These are phyloP conservation scores for Entonaema liquescens DNA, from an alignment of 495 filamentous ascomycete genomes.

Conservation along the genomic window DNA sequence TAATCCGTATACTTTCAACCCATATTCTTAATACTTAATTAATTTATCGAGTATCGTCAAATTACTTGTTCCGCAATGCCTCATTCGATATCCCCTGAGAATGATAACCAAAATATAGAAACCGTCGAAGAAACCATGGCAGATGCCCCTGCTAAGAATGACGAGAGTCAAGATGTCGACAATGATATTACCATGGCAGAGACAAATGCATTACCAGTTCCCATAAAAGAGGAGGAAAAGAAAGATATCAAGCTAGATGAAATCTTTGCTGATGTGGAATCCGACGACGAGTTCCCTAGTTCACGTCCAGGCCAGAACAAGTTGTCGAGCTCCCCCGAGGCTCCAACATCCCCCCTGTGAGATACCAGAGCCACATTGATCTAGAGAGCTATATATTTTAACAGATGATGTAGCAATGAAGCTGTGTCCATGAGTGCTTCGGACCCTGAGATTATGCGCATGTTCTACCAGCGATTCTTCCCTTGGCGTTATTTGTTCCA, in stretches of 20 bases:
- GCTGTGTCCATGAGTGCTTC: conserved; percentile 51
- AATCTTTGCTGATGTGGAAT: conserved; percentile 79
- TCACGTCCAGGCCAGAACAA: conserved; percentile 47
- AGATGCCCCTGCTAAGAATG: conserved; percentile 36
- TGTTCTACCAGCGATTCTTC: conserved; percentile 95
- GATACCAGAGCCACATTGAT: not conserved
- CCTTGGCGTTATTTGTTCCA: conserved; percentile 96
- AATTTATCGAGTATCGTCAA: not conserved
- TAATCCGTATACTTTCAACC: not conserved
- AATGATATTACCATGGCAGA: conserved; percentile 51
- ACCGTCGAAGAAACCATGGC: conserved; percentile 38
- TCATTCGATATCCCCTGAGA: conserved; percentile 58
- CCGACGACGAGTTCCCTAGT: conserved; percentile 78
- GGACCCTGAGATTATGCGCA: conserved; percentile 83
- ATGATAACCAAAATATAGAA: conserved; percentile 29
- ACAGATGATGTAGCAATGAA: conserved; percentile 30
- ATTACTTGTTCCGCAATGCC: conserved; percentile 54
- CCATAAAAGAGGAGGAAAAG: conserved; percentile 37
- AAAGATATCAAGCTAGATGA: conserved; percentile 79
- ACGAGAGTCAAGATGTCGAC: conserved; percentile 30
- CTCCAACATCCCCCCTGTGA: conserved; percentile 37
- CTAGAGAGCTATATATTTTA: conserved; percentile 2
- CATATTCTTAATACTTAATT: not conserved
- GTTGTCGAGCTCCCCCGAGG: conserved; percentile 31
- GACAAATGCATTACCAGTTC: conserved; percentile 15